A percentile compares a stretch with the other conserved stretches of the same genome.
Evolutionary conservation across 305 asterid species (phyloP).

Genomic region (Caryopteris hybrid): DNA sequence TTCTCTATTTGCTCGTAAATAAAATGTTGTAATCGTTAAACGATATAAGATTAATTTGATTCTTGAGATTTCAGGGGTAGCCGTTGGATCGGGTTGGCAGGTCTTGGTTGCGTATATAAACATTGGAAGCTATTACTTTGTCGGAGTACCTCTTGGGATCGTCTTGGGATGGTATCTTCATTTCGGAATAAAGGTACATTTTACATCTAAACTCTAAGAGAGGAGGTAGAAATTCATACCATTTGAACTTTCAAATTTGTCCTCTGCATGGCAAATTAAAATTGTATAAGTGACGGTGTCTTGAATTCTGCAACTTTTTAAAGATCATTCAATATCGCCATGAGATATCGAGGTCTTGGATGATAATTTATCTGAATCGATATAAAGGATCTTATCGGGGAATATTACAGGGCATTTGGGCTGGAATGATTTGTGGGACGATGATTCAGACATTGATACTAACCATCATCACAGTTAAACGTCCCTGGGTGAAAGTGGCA

Average conservation of each 20-base stretch:
- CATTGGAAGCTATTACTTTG: slow-evolving; percentile 44
- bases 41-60: background rate
- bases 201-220: background rate
- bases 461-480: slow-evolving; percentile 25
- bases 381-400: background rate
- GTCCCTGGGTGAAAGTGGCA: slow-evolving; percentile 29
- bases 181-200: slow-evolving; percentile 44
- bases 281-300: no score
- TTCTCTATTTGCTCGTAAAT: background rate
- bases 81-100: slow-evolving; percentile 67
- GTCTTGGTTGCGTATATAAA: slow-evolving; percentile 48
- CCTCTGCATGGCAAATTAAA: no score
- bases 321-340: no score
- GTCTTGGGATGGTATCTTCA: slow-evolving; percentile 37
- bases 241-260: no score
- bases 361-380: no score
- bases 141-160: slow-evolving; percentile 54
- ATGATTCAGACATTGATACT: slow-evolving; percentile 43
- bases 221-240: no score
- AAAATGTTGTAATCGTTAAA: background rate
- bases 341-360: no score
- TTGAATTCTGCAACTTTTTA: no score
- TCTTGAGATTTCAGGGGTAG: slow-evolving; percentile 39
- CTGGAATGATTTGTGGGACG: slow-evolving; percentile 55
- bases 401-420: slow-evolving; percentile 54